Evolutionary conservation across 1,284 basidiomycete genomes (phyloP), one percentile per base, ranked within the genome.

Genomic region (Tilletiopsis washingtonensis): DNA sequence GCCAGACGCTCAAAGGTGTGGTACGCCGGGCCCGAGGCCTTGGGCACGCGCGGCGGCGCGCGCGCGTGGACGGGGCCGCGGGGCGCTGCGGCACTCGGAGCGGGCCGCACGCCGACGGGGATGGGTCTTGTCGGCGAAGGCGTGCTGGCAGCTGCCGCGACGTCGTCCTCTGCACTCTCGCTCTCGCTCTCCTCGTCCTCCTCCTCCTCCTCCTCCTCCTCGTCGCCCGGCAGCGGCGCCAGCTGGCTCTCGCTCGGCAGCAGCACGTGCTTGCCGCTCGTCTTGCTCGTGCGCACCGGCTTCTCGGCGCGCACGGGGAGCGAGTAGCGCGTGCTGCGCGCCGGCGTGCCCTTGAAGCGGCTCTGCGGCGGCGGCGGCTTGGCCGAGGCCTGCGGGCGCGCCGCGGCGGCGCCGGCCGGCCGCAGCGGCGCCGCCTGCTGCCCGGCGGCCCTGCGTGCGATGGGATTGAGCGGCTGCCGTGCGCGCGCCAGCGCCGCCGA

Each of bases 181-280:
- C 58, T 60, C 21, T 74, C 70, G 2, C 67, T 62, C 29, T 59
- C 64, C 2, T 61, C 59, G 5, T 64, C 69, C 1, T 60, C 61
- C 1, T 68, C 68, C 6, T 64, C 63, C 4, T 84, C 56, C 4
- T 77, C 76, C 1, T 76, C 76, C 0, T 76, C 68, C 9, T 62
- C 64, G 11, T 59, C 56, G 25, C 40, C 51, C 0, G 79, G 79
- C 4, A 90, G 75, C 0, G 89, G 86, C 51, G 83, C 85, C 1
- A 90, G 88, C 74, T 96, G 91, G 2, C 88, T 87, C 43, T 84
- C 90, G 42, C 87, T 88, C 0, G 91, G 91, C 11, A 96, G 80
- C 19, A 91, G 79, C 5, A 96, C 89, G 59, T 93, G 87, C 69
- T 88, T 89, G 63, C 91, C 88, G 0, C 84, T 86, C 1, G 86